phyloP scores from a whole-genome alignment of 768 basidiomycete genomes.

The Cubamyces lactineus region DNA sequence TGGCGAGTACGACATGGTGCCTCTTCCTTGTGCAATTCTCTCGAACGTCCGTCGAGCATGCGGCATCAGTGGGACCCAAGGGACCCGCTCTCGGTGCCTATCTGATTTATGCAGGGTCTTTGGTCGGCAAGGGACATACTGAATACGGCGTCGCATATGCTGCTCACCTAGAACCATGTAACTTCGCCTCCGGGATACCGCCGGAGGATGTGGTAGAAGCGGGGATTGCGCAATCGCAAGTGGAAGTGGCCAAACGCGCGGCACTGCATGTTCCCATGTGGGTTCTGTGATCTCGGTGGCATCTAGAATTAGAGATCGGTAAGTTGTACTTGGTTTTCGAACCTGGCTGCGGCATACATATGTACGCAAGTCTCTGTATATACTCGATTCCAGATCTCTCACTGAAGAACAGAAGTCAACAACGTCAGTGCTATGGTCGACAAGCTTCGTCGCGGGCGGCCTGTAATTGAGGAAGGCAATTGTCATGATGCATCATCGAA shows the following conservation, averaged over 20 bases:
- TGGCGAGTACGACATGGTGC: slow-evolving; percentile 16
- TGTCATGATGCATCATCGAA: too few relatives aligned
- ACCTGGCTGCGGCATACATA: background rate
- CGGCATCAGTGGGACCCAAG: slow-evolving; percentile 10
- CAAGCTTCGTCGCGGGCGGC: too few relatives aligned
- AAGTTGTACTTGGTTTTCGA: too few relatives aligned
- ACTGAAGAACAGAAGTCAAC: too few relatives aligned
- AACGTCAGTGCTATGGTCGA: too few relatives aligned
- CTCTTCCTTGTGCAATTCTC: slow-evolving; percentile 16
- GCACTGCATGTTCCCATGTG: slow-evolving; percentile 4
- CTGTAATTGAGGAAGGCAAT: too few relatives aligned
- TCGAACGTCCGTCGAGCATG: slow-evolving; percentile 6
- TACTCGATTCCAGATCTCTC: too few relatives aligned
- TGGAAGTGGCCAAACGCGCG: slow-evolving; percentile 11
- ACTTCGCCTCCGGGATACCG: too few relatives aligned
- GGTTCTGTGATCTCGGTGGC: background rate
- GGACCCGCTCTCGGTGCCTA: slow-evolving; percentile 9
- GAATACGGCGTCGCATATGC: background rate
- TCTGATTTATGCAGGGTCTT: background rate
- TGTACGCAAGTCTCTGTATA: too few relatives aligned
- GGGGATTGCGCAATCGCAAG: slow-evolving; percentile 12
- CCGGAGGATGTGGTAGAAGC: background rate
- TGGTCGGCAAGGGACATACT: background rate
- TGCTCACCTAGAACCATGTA: too few relatives aligned
- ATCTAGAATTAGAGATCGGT: background rate